Evolutionary conservation across 306 rosid genomes (phyloP).

Genomic region (Hippophae gyantsensis): DNA sequence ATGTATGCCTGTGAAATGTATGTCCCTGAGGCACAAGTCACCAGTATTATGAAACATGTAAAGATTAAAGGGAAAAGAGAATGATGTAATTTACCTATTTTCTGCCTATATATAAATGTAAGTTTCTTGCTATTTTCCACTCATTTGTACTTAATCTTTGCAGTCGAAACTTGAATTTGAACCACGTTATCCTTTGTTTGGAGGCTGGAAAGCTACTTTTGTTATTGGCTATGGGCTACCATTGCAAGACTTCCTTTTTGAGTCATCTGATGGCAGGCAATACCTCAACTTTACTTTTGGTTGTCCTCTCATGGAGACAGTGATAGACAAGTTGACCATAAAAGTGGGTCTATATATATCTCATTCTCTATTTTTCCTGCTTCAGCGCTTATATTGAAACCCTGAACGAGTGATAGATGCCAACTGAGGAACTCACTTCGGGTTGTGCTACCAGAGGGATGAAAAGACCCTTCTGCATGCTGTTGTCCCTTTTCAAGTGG

Average conservation of each 20-base stretch:
- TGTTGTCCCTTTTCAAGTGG: constrained; percentile 65
- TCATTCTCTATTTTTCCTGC: constrained; percentile 9
- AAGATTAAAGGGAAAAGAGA: not conserved
- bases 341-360: constrained; percentile 55
- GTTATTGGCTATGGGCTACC: constrained; percentile 85
- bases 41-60: not conserved
- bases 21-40: not conserved
- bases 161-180: constrained; percentile 98
- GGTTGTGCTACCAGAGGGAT: constrained; percentile 96
- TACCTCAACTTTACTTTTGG: constrained; percentile 94
- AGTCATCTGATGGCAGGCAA: constrained; percentile 80
- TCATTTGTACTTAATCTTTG: constrained; percentile 21
- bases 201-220: constrained; percentile 97
- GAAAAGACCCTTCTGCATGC: constrained; percentile 68
- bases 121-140: not conserved
- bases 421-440: constrained; percentile 23
- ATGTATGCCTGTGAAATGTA: not conserved
- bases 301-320: constrained; percentile 73
- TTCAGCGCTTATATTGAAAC: constrained; percentile 13
- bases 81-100: not conserved
- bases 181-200: constrained; percentile 94
- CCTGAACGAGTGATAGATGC: constrained; percentile 7
- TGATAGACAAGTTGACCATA: constrained; percentile 69
- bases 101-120: constrained; percentile 6
- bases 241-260: constrained; percentile 91